Percentiles rank a stretch among this genome's conserved stretches.
phyloP scores from a whole-genome alignment of 495 filamentous ascomycete genomes.

The Lasiosphaeriaceae sp. region DNA sequence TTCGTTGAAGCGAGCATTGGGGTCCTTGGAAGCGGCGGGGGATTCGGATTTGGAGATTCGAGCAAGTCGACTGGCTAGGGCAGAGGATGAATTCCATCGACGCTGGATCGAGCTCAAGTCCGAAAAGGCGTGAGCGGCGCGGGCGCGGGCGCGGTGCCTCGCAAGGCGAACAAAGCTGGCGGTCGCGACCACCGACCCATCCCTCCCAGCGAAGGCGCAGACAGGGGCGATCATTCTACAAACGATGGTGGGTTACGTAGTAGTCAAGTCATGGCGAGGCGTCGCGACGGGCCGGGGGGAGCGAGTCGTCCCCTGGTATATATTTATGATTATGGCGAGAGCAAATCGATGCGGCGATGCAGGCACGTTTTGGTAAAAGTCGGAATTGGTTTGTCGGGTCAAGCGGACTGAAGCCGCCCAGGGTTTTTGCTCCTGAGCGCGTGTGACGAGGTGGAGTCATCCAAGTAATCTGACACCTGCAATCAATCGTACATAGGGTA shows the following conservation, averaged over 20 bases:
- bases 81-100: conserved; percentile 33
- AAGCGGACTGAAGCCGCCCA: not conserved
- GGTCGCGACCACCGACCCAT: conserved; percentile 28
- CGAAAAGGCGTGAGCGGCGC: conserved; percentile 13
- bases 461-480: no score
- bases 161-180: conserved; percentile 39
- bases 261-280: conserved; percentile 21
- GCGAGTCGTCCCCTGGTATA: no score
- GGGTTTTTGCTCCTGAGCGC: no score
- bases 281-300: no score
- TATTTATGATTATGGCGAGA: no score
- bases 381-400: not conserved
- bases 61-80: not conserved
- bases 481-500: no score
- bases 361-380: no score
- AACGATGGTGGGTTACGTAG: not conserved
- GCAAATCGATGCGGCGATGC: no score
- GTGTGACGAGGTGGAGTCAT: no score
- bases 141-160: conserved; percentile 26
- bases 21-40: conserved; percentile 45
- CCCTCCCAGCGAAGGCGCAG: conserved; percentile 32
- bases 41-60: conserved; percentile 2
- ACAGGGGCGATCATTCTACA: conserved; percentile 38
- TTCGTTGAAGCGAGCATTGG: conserved; percentile 71
- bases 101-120: conserved; percentile 23